Conservation (phyloP, 78 protist genomes). For the Protostelium mycophagum region DNA sequence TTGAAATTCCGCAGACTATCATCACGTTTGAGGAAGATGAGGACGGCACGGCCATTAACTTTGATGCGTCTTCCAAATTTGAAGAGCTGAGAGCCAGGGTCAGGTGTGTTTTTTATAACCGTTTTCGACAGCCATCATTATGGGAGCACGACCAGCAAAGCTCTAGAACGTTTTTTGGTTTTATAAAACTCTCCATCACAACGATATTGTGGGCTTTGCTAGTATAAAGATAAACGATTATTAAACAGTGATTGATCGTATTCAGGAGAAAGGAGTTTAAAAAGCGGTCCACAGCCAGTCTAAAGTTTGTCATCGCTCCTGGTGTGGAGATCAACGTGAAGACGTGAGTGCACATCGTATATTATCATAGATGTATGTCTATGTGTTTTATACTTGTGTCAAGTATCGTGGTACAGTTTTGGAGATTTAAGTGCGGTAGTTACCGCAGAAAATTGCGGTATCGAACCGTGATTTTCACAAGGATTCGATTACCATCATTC, state of each 20-base stretch:
- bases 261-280: conserved; percentile 54
- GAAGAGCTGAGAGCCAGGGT: conserved; percentile 9
- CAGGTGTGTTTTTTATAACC: no score
- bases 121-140: no score
- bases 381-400: conserved; percentile 5
- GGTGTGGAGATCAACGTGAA: not conserved
- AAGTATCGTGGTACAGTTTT: not conserved
- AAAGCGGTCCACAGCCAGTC: conserved; percentile 9
- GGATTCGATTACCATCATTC: not conserved
- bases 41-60: conserved; percentile 6
- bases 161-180: no score
- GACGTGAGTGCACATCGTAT: not conserved
- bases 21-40: conserved; percentile 29
- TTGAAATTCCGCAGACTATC: conserved; percentile 1
- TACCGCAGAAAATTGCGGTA: conserved; percentile 18
- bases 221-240: no score
- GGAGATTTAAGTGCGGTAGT: no score
- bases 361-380: no score
- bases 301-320: not conserved
- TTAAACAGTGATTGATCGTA: conserved; percentile 6
- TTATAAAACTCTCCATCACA: no score
- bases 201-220: no score
- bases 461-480: not conserved
- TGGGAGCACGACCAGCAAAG: no score
- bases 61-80: conserved; percentile 44